Base-by-base conservation (phyloP, 257 asterid species). In the Vinca minor region DNA sequence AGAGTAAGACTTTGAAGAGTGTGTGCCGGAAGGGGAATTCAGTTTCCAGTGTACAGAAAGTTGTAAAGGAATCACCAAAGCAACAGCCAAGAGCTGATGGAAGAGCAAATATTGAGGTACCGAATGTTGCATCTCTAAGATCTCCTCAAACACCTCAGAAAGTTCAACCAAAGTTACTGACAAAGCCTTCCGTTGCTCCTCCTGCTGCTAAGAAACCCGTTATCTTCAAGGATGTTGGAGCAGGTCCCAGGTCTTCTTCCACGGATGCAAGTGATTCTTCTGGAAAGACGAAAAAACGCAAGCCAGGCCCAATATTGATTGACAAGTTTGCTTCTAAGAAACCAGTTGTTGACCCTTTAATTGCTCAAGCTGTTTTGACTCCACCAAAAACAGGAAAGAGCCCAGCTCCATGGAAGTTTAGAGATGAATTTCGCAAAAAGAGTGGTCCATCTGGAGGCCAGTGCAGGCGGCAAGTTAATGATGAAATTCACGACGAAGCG, bases 11-110 rank as follows among this genome's bases (percentile, higher is more conserved):
- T 23, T 49, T 70, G 54, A 93, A 87, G 84, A 89, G 97, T 47
- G 95, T 93, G 14, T 93, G 99, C 97, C 84, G 95, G 41, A 93
- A 93, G 76, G 99, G 99, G 67, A 87, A 85, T 81, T 96, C 97
- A 0, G 89, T 93, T 49, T 55, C 94, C 20, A 20, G 73, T 67
- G 86, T 82, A 50, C 85, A 77, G 71, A 91, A 79, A 63, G 75
- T 81, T 62, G 91, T 84, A 42, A 83, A 69, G 77, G 90, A 81
- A 62, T 79, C 78, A 25, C 77, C 66, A 35, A 86, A 66, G 71
- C 81, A 74, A 59, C 83, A 75, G 65, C 73, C 83, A 59, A 68
- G 59, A 65, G 73, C 64, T 66, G 82, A 73, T 70, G 81, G 63
- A 62, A 75, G 67, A 50, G 82, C 60, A 67, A 71, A 69, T 60